Evolutionary conservation across 2,329 filamentous ascomycete genomes (phyloP).

Genomic region (Cercospora sojina): DNA sequence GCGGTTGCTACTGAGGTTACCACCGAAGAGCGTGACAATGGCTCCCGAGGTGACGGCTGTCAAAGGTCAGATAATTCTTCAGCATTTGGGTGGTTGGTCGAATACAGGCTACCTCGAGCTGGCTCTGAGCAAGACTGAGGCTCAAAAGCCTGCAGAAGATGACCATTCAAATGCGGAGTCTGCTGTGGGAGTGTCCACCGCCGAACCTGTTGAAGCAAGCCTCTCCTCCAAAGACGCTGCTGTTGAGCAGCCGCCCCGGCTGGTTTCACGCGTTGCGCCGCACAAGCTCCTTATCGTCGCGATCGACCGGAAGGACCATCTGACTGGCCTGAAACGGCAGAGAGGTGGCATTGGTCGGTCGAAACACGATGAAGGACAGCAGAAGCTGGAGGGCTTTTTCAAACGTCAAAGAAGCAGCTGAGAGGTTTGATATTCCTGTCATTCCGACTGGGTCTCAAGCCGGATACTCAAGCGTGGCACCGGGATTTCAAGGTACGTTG

Average conservation of each 20-base stretch:
- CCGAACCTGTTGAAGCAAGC: slow-evolving; percentile 13
- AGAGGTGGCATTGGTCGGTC: slow-evolving; percentile 79
- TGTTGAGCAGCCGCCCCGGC: neutral
- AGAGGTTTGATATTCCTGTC: slow-evolving; percentile 1
- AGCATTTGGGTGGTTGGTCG: slow-evolving; percentile 60
- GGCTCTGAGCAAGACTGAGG: slow-evolving; percentile 14
- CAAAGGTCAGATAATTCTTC: slow-evolving; percentile 43
- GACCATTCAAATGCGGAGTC: neutral
- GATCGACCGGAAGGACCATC: slow-evolving; percentile 70
- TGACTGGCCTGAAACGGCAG: slow-evolving; percentile 73
- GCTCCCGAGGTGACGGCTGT: slow-evolving; percentile 44
- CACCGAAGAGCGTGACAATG: slow-evolving; percentile 47
- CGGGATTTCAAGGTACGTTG: slow-evolving; percentile 18
- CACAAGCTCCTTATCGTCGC: slow-evolving; percentile 49
- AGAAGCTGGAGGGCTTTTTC: slow-evolving; percentile 76
- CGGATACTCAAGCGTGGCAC: neutral
- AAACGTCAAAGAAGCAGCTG: slow-evolving; percentile 38
- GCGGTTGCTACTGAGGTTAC: slow-evolving; percentile 59
- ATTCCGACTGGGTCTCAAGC: neutral
- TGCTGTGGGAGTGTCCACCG: neutral
- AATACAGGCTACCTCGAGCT: slow-evolving; percentile 63
- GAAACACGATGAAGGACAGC: slow-evolving; percentile 71
- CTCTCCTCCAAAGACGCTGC: slow-evolving; percentile 15
- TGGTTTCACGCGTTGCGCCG: neutral
- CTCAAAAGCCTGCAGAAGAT: neutral